Base-by-base conservation (phyloP, 495 filamentous ascomycete genomes). In the Xylaria scruposa region DNA sequence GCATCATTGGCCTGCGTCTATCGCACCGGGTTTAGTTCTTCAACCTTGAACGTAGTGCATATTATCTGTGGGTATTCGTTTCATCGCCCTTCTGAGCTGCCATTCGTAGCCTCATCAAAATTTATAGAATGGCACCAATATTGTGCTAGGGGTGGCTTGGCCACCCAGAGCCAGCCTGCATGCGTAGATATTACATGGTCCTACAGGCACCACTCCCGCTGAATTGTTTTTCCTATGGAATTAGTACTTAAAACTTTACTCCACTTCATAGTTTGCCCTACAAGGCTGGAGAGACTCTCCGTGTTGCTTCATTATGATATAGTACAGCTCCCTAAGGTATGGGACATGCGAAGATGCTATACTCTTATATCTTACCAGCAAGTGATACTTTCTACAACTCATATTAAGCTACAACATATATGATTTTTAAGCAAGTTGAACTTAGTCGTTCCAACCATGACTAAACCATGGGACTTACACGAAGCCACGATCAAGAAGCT, bases 381-480 rank as follows among this genome's bases (percentile, higher is more conserved):
- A 54, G 21, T 29, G 33, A 46, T 19, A 19, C 15, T 46, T 38
- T 49, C 42, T 17, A 10, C 15, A 5, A 5, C 26, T 15, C 42
- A 49, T 26, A 46, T 64, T 19, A 26, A 64, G 26, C 1, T 33
- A 15, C 5, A 19, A 29, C 3, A 40, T 36, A 9, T 21, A 29
- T 33, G 36, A 53, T 21, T 17, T 33, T 40, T 0, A 15, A 47
- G 17, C 15, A 40, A 29, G 24, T 24, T 3, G 3, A 31, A 47
- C 51, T 59, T 5, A n/a, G 2, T 47, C 33, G 44, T 46, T 17
- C 46, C 58, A 58, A 79, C 54, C 64, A 86, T 86, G 84, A 85
- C 84, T 40, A 85, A 85, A 73, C 64, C 70, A 60, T 86, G 83
- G 83, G 79, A 82, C 12, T 58, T 74, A 31, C 75, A 83, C 73